These are phyloP conservation scores for Chrysoporthe cubensis DNA, from an alignment of 2,329 filamentous ascomycete genomes.

Conservation along the genomic window DNA sequence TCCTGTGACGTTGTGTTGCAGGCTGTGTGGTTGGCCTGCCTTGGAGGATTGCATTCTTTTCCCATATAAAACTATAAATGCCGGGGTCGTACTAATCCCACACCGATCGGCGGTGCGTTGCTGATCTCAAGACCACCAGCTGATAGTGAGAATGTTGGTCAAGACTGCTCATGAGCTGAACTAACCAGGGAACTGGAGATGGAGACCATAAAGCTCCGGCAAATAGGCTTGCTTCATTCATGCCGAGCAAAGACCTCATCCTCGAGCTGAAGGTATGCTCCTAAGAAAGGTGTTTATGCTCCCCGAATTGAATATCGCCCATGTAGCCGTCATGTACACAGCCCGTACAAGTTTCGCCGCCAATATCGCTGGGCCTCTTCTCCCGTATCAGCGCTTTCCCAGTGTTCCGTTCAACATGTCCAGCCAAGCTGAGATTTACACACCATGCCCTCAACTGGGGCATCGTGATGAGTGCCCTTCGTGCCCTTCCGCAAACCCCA, in stretches of 20 bases:
- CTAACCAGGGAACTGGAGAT: too few species aligned
- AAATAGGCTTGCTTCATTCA: conserved; percentile 8
- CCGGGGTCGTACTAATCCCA: background rate
- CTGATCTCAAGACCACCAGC: background rate
- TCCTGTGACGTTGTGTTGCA: background rate
- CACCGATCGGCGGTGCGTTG: background rate
- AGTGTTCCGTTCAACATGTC: conserved; percentile 6
- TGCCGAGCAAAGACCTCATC: background rate
- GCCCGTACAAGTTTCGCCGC: background rate
- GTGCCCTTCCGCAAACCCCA: too few species aligned
- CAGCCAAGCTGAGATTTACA: background rate
- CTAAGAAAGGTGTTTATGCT: conserved; percentile 11
- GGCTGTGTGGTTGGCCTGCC: background rate
- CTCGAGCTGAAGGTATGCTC: conserved; percentile 5
- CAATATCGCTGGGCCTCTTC: background rate
- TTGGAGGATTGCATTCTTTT: background rate
- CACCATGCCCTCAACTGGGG: background rate
- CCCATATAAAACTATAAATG: background rate
- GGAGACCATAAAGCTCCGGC: background rate
- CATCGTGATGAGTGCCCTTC: background rate
- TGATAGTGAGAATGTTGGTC: background rate
- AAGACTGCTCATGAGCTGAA: background rate
- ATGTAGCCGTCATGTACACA: conserved; percentile 8
- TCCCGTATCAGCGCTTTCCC: background rate
- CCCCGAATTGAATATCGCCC: background rate